Conservation (phyloP, 2,329 filamentous ascomycete species). For the Diaporthe nobilis region DNA sequence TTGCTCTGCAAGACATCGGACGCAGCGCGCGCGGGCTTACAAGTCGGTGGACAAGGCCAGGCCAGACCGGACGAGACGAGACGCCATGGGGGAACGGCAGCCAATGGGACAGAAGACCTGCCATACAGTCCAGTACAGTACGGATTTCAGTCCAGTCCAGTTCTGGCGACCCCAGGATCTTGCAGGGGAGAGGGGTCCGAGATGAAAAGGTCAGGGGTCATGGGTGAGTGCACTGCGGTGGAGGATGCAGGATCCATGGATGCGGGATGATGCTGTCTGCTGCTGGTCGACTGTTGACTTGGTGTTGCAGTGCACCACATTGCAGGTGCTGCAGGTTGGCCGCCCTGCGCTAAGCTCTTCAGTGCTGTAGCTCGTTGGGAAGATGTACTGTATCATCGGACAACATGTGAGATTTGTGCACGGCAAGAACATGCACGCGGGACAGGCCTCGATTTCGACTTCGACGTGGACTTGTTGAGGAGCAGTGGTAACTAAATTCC, state of each 20-base stretch:
- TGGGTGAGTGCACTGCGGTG: background rate
- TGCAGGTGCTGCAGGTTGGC: constrained; percentile 34
- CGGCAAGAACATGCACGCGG: background rate
- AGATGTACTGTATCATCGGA: constrained; percentile 3
- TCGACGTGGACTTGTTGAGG: background rate
- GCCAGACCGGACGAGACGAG: constrained; percentile 26
- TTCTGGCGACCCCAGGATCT: constrained; percentile 16
- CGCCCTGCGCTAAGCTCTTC: constrained; percentile 27
- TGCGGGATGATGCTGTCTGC: constrained; percentile 17
- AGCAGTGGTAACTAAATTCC: background rate
- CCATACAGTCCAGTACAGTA: background rate
- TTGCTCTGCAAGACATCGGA: constrained; percentile 33
- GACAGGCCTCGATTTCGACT: background rate
- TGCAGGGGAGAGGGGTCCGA: constrained; percentile 19
- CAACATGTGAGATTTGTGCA: constrained; percentile 17
- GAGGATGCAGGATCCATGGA: constrained; percentile 11
- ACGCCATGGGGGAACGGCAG: background rate
- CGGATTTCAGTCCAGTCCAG: background rate
- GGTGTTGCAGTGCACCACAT: constrained; percentile 37
- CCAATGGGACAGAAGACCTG: constrained; percentile 8
- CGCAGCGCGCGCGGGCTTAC: constrained; percentile 29
- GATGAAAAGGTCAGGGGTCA: constrained; percentile 23
- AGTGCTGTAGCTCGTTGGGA: constrained; percentile 1
- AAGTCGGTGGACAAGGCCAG: constrained; percentile 12
- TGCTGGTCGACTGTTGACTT: background rate